These are phyloP conservation scores for Solanum rostratum DNA, from an alignment of 257 asterid genomes.

Conservation along the genomic window DNA sequence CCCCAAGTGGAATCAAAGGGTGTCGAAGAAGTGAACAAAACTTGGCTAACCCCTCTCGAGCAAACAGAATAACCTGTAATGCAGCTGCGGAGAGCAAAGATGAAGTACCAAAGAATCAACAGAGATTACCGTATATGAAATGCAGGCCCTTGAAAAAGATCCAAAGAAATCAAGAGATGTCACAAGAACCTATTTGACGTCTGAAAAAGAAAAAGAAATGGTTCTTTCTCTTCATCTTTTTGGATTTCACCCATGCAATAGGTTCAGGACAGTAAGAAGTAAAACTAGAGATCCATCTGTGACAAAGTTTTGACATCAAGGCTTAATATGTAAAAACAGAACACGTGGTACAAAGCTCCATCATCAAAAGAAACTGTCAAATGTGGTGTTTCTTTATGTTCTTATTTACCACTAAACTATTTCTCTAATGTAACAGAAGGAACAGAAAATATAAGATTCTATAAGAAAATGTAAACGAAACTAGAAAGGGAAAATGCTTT, in stretches of 20 bases:
- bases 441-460: background rate
- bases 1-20: too few relatives aligned
- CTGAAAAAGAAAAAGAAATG: background rate
- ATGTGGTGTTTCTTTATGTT: background rate
- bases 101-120: background rate
- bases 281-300: background rate
- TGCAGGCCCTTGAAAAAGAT: background rate
- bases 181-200: background rate
- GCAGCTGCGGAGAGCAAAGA: too few relatives aligned
- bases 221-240: background rate
- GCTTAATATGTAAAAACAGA: background rate
- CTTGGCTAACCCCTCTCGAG: too few relatives aligned
- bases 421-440: background rate
- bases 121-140: background rate
- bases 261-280: background rate
- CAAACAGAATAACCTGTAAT: too few relatives aligned
- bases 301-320: background rate
- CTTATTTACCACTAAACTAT: background rate
- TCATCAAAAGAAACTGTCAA: background rate
- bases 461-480: background rate
- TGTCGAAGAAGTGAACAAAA: too few relatives aligned
- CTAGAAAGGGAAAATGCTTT: background rate
- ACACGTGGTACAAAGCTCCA: background rate
- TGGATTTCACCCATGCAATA: background rate
- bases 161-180: too few relatives aligned